Evolutionary conservation across 768 basidiomycete genomes (phyloP), one percentile per base, ranked within the genome.

Genomic region (Amanita pallidorosea): DNA sequence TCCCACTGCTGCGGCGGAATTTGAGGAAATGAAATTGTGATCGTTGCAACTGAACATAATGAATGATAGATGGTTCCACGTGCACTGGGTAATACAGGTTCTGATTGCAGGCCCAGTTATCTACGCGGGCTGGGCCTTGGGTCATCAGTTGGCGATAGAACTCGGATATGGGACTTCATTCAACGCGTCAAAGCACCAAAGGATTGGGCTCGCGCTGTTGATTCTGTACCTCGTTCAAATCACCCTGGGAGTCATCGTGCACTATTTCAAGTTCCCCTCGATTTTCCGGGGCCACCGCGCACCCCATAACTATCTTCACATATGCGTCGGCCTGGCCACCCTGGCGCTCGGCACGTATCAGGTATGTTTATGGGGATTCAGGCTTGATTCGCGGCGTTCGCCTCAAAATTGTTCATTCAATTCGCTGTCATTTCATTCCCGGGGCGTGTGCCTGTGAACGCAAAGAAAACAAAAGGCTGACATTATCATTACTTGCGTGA

Each of bases 291-390:
- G 67, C 47, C 57, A 62, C 62, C 63, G 81, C 25, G 66, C 78
- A 7, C 70, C 73, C 29, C 79, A 72, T 42, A 78, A 76, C 56
- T 81, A 78, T 62, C 49, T 75, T 25, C 81, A 83, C 55, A 76
- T 70, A 7, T 49, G 73, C 3, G 56, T 83, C 20, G 82, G 82
- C 2, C 60, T 82, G 6, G 62, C 65, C 0, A 81, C 80, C 47
- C 67, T 85, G 45, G 72, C 64, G 1, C 62, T 81, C 20, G 76
- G 79, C 2, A 73, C 72, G 27, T 79, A 70, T 52, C 73, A 78
- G 68, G 75, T 74, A 45, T 51, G 57, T n/a, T n/a, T n/a, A n/a
- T n/a, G n/a, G n/a, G 53, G 5, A 25, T 35, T 31, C 38, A 22
- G 18, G 23, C 18, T 43, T 51, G 20, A 27, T 49, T n/a, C n/a